These are phyloP conservation scores for Cryptosporidium tyzzeri DNA, from an alignment of 169 alveolate genomes.

Conservation along the genomic window DNA sequence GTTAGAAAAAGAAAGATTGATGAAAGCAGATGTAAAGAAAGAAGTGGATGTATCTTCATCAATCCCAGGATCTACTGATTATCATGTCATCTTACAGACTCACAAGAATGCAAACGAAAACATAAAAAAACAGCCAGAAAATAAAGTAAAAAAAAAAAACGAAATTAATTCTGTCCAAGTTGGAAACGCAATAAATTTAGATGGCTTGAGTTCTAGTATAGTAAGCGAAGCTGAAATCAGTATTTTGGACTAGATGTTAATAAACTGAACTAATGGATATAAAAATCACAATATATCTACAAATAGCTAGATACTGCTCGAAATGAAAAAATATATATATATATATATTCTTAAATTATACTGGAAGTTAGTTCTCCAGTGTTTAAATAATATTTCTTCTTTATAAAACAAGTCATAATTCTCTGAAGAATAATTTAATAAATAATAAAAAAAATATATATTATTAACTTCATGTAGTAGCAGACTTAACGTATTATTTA, in stretches of 20 bases:
- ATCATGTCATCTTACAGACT: neutral
- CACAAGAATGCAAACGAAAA: neutral
- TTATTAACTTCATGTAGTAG: neutral
- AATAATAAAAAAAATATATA: neutral
- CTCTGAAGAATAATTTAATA: neutral
- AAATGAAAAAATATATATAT: neutral
- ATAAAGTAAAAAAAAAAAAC: neutral
- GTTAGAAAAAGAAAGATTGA: neutral
- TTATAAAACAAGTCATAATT: neutral
- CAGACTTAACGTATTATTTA: neutral
- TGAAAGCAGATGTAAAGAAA: neutral
- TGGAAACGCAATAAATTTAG: neutral
- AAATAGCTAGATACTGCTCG: conserved; percentile 5
- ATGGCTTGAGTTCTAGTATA: conserved; percentile 49
- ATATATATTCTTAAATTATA: neutral
- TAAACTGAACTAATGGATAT: conserved; percentile 3
- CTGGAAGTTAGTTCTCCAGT: conserved; percentile 15
- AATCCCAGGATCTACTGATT: neutral
- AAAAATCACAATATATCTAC: neutral
- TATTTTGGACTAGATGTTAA: neutral
- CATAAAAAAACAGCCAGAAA: neutral
- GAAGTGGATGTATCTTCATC: neutral
- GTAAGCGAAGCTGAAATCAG: conserved; percentile 26
- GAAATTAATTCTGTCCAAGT: neutral
- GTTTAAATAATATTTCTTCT: neutral